These are phyloP conservation scores for Fusarium metavorans DNA, from an alignment of 2,329 filamentous ascomycete species.

Conservation along the genomic window DNA sequence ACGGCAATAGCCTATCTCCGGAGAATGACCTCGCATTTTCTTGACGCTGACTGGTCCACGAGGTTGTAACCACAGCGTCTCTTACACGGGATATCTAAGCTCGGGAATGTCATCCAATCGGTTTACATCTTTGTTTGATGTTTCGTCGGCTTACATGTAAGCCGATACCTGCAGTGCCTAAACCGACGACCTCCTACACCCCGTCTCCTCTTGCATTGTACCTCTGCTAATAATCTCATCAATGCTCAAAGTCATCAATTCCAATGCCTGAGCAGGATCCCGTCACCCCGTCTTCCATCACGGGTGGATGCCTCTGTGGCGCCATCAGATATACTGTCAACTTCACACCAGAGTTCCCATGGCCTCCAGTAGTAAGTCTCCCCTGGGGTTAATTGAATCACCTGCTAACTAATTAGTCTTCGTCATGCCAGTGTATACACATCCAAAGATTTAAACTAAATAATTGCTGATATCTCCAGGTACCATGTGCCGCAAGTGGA, in stretches of 20 bases:
- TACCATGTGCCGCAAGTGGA: slow-evolving; percentile 33
- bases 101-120: not conserved
- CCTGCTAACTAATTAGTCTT: slow-evolving; percentile 9
- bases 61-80: not conserved
- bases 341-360: slow-evolving; percentile 8
- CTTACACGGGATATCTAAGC: not conserved
- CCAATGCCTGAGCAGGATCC: not conserved
- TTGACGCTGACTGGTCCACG: not conserved
- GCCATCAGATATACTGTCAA: slow-evolving; percentile 19
- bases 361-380: slow-evolving; percentile 12
- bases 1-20: slow-evolving; percentile 2
- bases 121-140: not conserved
- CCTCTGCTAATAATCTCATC: not conserved
- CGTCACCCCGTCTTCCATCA: not conserved
- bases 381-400: not conserved
- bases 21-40: not conserved
- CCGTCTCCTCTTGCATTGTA: not conserved
- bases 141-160: not conserved
- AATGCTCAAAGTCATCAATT: too few species aligned
- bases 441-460: not conserved
- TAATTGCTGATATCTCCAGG: slow-evolving; percentile 2
- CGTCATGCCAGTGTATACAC: slow-evolving; percentile 22
- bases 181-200: not conserved
- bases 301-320: slow-evolving; percentile 22
- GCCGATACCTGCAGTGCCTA: not conserved